Evolutionary conservation across 768 basidiomycete species (phyloP).

Genomic region (Symmetrospora coprosmae): DNA sequence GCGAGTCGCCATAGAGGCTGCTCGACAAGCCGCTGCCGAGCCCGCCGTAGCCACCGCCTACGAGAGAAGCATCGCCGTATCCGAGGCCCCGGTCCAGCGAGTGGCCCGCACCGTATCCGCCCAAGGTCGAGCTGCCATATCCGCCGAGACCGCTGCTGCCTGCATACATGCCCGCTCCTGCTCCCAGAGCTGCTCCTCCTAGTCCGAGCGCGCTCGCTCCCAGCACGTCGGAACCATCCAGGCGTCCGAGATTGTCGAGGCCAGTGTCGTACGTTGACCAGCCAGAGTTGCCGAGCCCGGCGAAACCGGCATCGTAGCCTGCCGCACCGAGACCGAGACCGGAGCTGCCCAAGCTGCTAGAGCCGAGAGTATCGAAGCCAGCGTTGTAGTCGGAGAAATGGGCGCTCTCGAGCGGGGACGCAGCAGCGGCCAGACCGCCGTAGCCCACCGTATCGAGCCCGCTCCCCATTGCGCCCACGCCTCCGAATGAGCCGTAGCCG

Average conservation of each 20-base stretch:
- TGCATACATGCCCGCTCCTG: not conserved
- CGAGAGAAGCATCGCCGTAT: not conserved
- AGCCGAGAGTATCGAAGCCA: slow-evolving; percentile 4
- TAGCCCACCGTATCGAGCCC: too few species aligned
- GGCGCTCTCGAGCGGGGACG: too few species aligned
- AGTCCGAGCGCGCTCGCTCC: not conserved
- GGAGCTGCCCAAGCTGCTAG: not conserved
- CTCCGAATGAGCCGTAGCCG: too few species aligned
- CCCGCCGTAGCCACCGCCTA: too few species aligned
- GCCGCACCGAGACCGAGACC: too few species aligned
- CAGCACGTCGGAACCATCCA: not conserved
- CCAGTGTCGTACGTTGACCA: slow-evolving; percentile 7
- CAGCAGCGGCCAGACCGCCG: too few species aligned
- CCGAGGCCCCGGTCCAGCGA: not conserved
- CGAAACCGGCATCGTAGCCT: too few species aligned
- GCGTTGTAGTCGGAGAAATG: not conserved
- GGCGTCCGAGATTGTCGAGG: not conserved
- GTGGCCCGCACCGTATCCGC: not conserved
- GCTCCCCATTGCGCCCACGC: too few species aligned
- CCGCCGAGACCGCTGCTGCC: not conserved
- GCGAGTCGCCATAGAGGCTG: not conserved
- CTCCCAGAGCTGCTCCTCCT: not conserved
- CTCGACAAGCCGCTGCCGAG: not conserved
- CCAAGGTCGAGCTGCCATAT: not conserved
- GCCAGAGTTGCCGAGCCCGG: not conserved